Evolutionary conservation across 495 filamentous ascomycete species (phyloP).

Genomic region (Lepidopterella palustris): DNA sequence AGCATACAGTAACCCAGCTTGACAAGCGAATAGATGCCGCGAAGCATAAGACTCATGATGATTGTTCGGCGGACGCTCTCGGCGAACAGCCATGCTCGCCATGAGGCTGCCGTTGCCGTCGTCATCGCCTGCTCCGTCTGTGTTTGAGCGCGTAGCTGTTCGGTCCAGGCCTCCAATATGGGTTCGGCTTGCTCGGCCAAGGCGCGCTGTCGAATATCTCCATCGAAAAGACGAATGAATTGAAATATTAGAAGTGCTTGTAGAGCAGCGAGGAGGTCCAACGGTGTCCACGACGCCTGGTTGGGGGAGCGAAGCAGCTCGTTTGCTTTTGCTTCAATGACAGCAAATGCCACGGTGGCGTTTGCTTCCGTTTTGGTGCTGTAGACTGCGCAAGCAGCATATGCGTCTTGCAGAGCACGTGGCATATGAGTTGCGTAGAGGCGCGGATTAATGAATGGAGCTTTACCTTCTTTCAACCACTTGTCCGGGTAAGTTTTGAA

Average conservation of each 20-base stretch:
- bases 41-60: slow-evolving; percentile 37
- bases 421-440: slow-evolving; percentile 16
- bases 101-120: slow-evolving; percentile 16
- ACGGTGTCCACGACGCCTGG: slow-evolving; percentile 13
- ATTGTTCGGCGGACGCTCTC: slow-evolving; percentile 44
- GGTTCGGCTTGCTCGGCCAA: slow-evolving; percentile 43
- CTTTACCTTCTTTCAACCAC: slow-evolving; percentile 23
- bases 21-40: slow-evolving; percentile 38
- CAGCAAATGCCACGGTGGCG: slow-evolving; percentile 13
- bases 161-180: slow-evolving; percentile 40
- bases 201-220: slow-evolving; percentile 45
- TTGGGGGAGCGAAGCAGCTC: slow-evolving; percentile 14
- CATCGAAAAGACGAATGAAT: slow-evolving; percentile 53
- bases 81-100: slow-evolving; percentile 43
- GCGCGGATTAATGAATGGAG: slow-evolving; percentile 20
- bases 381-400: slow-evolving; percentile 24
- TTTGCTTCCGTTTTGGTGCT: slow-evolving; percentile 17
- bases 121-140: slow-evolving; percentile 4
- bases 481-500: slow-evolving; percentile 24
- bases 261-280: slow-evolving; percentile 37
- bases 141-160: slow-evolving; percentile 32
- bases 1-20: slow-evolving; percentile 38
- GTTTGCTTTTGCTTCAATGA: slow-evolving; percentile 24
- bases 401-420: slow-evolving; percentile 20
- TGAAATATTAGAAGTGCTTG: slow-evolving; percentile 48